These are phyloP conservation scores for Penicillium cosmopolitanum DNA, from an alignment of 495 filamentous ascomycete species.

Conservation along the genomic window DNA sequence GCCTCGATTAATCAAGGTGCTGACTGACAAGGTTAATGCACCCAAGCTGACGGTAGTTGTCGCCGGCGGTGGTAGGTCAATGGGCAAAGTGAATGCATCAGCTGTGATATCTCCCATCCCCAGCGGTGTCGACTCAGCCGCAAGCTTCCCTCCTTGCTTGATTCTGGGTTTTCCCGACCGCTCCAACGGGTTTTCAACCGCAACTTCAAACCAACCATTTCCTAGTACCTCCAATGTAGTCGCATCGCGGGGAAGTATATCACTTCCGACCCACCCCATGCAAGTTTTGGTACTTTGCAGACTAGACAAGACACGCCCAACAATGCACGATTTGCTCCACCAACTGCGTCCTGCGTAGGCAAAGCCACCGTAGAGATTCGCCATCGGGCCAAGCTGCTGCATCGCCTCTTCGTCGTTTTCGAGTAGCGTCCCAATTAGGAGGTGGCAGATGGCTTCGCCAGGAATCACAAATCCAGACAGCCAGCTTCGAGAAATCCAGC, in stretches of 20 bases:
- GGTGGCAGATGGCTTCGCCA: conserved; percentile 71
- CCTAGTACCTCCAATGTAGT: conserved; percentile 36
- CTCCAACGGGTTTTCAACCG: conserved; percentile 37
- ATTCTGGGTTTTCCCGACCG: conserved; percentile 39
- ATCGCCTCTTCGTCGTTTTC: conserved; percentile 75
- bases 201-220: conserved; percentile 69
- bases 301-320: conserved; percentile 74
- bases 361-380: conserved; percentile 81
- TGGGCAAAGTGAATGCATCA: conserved; percentile 44
- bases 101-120: conserved; percentile 51
- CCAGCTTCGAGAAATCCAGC: conserved; percentile 84
- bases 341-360: conserved; percentile 69
- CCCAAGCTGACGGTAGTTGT: conserved; percentile 24
- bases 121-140: conserved; percentile 41
- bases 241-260: conserved; percentile 49
- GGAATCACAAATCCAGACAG: conserved; percentile 79
- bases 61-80: conserved; percentile 24
- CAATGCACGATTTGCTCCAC: conserved; percentile 81
- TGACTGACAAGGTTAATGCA: conserved; percentile 26
- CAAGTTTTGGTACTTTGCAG: conserved; percentile 68
- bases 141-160: conserved; percentile 40
- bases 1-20: conserved; percentile 24
- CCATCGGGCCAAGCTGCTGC: conserved; percentile 63
- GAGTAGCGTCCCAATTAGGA: conserved; percentile 76
- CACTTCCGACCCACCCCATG: conserved; percentile 76